These are phyloP conservation scores for Huntiella moniliformis DNA, from an alignment of 2,329 filamentous ascomycete genomes.

Conservation along the genomic window DNA sequence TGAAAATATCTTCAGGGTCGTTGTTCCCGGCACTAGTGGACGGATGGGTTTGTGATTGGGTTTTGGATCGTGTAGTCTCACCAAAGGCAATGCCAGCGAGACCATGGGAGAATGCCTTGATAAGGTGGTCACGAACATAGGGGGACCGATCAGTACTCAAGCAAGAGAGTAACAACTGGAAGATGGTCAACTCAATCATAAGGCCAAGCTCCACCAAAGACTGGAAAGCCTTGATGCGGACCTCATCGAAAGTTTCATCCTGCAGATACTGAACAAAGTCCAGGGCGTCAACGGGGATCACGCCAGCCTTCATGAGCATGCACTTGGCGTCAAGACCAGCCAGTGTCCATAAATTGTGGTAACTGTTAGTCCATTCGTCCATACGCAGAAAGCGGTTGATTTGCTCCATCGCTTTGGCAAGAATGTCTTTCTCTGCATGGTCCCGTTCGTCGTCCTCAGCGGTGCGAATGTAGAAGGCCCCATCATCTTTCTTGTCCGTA, in stretches of 20 bases:
- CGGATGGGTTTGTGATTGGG: neutral
- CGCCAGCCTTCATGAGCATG: conserved; percentile 42
- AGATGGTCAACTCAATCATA: conserved; percentile 34
- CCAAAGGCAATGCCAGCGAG: conserved; percentile 46
- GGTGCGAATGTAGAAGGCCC: conserved; percentile 4
- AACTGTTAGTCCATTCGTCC: conserved; percentile 50
- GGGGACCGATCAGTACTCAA: conserved; percentile 45
- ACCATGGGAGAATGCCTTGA: conserved; percentile 38
- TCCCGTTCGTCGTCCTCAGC: conserved; percentile 22
- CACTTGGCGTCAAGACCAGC: conserved; percentile 43
- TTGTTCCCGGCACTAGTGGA: neutral
- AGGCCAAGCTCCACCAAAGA: conserved; percentile 44
- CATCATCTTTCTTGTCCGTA: conserved; percentile 22
- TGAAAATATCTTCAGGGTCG: neutral
- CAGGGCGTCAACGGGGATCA: conserved; percentile 33
- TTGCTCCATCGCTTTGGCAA: conserved; percentile 37
- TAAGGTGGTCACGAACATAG: conserved; percentile 40
- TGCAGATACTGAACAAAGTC: conserved; percentile 46
- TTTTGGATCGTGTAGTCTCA: conserved; percentile 19
- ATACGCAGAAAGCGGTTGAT: conserved; percentile 48
- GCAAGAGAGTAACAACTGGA: conserved; percentile 36
- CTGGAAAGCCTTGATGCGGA: conserved; percentile 48
- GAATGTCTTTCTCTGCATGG: conserved; percentile 29
- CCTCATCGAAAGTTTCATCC: conserved; percentile 42
- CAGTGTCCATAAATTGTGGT: conserved; percentile 47